Percentiles rank a stretch among this genome's conserved stretches.
Evolutionary conservation across 225 moss, liverwort and hornwort genomes (phyloP).

Genomic region (Pseudisothecium myosuroides): DNA sequence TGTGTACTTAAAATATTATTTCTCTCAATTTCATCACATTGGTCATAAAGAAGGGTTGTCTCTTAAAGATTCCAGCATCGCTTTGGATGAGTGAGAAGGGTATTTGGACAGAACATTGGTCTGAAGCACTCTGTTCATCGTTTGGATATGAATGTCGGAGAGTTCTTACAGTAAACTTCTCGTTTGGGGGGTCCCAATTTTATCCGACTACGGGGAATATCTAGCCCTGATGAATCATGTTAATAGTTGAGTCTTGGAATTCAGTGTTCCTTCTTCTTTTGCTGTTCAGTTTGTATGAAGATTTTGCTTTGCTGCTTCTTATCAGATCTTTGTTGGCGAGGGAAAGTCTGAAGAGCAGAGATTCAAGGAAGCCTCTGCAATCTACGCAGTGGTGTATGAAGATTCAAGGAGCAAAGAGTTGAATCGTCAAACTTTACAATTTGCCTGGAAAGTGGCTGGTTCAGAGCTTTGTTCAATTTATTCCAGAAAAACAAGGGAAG

Average conservation of each 20-base stretch:
- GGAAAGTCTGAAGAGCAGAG: neutral
- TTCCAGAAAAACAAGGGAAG: neutral
- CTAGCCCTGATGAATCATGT: neutral
- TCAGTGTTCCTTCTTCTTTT: neutral
- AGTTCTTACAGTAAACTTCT: neutral
- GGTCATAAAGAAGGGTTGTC: neutral
- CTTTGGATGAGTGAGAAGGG: neutral
- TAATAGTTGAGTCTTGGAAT: neutral
- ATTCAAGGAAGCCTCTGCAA: slow-evolving; percentile 13
- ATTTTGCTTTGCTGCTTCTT: neutral
- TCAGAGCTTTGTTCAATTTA: neutral
- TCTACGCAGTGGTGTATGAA: slow-evolving; percentile 10
- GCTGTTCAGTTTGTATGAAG: neutral
- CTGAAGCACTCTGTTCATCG: neutral
- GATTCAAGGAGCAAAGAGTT: neutral
- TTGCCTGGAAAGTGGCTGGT: slow-evolving; percentile 27
- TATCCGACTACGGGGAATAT: neutral
- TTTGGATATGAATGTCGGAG: neutral
- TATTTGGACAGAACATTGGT: neutral
- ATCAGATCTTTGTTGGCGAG: slow-evolving; percentile 4
- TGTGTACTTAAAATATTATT: neutral
- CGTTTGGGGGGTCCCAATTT: neutral
- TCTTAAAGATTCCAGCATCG: neutral
- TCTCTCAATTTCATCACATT: neutral
- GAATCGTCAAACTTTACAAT: neutral